phyloP scores from a whole-genome alignment of 495 filamentous ascomycete genomes.

The Hypoxylon fuscum region DNA sequence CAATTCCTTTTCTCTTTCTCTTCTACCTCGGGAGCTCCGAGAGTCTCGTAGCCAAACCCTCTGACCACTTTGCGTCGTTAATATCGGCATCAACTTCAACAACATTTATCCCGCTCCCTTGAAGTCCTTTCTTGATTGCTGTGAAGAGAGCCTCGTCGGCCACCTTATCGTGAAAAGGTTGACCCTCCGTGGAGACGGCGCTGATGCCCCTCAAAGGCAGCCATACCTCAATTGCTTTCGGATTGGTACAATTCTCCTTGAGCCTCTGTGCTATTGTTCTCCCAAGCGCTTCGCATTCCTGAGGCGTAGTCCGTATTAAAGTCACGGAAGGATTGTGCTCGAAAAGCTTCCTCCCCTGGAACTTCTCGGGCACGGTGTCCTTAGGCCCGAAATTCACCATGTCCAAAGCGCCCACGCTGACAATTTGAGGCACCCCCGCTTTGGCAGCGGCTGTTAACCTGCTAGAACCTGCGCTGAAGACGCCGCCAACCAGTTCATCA shows the following conservation, averaged over 20 bases:
- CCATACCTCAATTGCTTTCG: slow-evolving; percentile 59
- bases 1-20: background rate
- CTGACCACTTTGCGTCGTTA: slow-evolving; percentile 53
- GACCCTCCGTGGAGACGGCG: slow-evolving; percentile 47
- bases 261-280: slow-evolving; percentile 63
- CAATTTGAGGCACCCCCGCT: slow-evolving; percentile 66
- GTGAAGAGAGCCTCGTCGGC: slow-evolving; percentile 53
- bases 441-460: slow-evolving; percentile 64
- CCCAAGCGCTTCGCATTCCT: slow-evolving; percentile 64
- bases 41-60: slow-evolving; percentile 44
- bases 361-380: slow-evolving; percentile 62
- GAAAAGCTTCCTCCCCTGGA: slow-evolving; percentile 56
- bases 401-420: slow-evolving; percentile 71
- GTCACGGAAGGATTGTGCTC: slow-evolving; percentile 74
- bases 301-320: slow-evolving; percentile 64
- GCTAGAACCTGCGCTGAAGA: slow-evolving; percentile 63
- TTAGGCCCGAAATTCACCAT: slow-evolving; percentile 73
- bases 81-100: slow-evolving; percentile 51
- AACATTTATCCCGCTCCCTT: slow-evolving; percentile 43
- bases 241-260: slow-evolving; percentile 43
- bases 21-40: slow-evolving; percentile 28
- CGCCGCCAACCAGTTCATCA: slow-evolving; percentile 69
- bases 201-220: slow-evolving; percentile 63
- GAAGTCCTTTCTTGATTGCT: slow-evolving; percentile 51
- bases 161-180: slow-evolving; percentile 46